phyloP scores from a whole-genome alignment of 2,329 filamentous ascomycete species.

The Colletotrichum sojae region DNA sequence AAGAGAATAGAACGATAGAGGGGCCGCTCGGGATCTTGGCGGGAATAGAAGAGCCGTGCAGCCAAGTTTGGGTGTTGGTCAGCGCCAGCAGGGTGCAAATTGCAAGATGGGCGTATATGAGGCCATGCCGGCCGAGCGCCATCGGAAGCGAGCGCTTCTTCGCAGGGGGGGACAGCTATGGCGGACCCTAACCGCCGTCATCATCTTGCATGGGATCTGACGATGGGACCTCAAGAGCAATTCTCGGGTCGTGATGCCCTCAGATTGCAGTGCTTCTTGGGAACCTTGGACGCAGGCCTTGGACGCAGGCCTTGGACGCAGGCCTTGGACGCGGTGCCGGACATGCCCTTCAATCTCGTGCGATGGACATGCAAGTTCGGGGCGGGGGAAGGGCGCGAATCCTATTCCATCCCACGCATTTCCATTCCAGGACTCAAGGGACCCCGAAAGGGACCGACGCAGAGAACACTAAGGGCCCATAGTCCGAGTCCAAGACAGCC shows the following conservation, averaged over 20 bases:
- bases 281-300: neutral
- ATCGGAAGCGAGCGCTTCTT: constrained; percentile 35
- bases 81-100: constrained; percentile 2
- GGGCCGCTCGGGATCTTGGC: constrained; percentile 35
- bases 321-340: constrained; percentile 10
- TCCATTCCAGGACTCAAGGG: neutral
- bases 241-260: neutral
- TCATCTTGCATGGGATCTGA: constrained; percentile 22
- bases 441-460: neutral
- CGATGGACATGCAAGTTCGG: constrained; percentile 6
- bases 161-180: neutral
- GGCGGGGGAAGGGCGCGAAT: neutral
- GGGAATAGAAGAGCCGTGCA: constrained; percentile 7
- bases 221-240: neutral
- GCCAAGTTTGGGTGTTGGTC: constrained; percentile 6
- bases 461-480: neutral
- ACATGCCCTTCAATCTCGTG: constrained; percentile 15
- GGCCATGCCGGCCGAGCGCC: constrained; percentile 8
- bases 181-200: constrained; percentile 1
- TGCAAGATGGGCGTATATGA: constrained; percentile 8
- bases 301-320: constrained; percentile 3
- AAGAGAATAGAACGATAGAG: constrained; percentile 35
- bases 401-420: too few species aligned
- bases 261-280: neutral
- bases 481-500: constrained; percentile 1